Base-by-base conservation (phyloP, 2,329 filamentous ascomycete species). In the Colletotrichum eremochloae region DNA sequence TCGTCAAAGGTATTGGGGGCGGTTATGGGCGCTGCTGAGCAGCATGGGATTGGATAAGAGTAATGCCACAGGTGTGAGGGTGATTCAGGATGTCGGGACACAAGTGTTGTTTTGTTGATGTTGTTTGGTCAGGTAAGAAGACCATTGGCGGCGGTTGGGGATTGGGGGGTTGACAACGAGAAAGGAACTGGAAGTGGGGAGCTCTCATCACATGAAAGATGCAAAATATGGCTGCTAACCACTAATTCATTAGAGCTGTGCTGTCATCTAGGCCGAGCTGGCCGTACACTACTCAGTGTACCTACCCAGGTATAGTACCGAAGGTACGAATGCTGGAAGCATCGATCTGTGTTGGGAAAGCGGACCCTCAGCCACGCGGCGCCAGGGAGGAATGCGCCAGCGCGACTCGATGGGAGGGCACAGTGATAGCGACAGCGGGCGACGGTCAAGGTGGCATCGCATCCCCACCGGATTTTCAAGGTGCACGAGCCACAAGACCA, bases 171-270 rank as follows among this genome's bases (percentile, higher is more conserved):
- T 56, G 40, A 50, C 58, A 53, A 31, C 60, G 66, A 29, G 52
- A 66, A 68, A 38, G 52, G 66, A 68, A 38, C 60, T 42, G 46
- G 60, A 56, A 56, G 70, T 72, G 70, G 70, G 70, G 70, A 70
- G 70, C 66, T 72, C 61, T 8, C 70, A 72, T 72, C 70, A 72
- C 70, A 72, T 72, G 70, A 72, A 72, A 72, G 70, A 60, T 24
- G 44, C 46, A 56, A 72, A 72, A 72, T 24, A 60, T 69, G 60
- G 20, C 46, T 66, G 67, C 55, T 33, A 14, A 63, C 50, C 60
- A 38, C 42, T 40, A 40, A 11, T 29, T 60, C n/a, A 24, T 38
- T 60, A 46, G 18, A 71, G 68, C 57, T 42, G 65, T 68, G 48
- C 56, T 68, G 57, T 68, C 68, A 71, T 63, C 33, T 48, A 38